phyloP scores from a whole-genome alignment of 768 basidiomycete genomes.

The Trichaptum fuscoviolaceum region DNA sequence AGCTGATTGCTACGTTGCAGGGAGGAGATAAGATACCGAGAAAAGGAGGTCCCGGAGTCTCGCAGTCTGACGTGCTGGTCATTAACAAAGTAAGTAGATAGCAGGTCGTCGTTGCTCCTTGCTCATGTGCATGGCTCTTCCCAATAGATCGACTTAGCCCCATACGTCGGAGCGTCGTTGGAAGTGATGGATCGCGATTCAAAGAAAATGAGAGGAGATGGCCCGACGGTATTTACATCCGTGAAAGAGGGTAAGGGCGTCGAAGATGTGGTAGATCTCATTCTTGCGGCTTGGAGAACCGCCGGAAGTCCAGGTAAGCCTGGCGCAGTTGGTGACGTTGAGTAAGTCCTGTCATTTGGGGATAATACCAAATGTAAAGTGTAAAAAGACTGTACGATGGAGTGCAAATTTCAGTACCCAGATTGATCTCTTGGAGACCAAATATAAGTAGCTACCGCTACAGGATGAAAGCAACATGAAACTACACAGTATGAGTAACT shows the following conservation, averaged over 20 bases:
- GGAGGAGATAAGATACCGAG: slow-evolving; percentile 98
- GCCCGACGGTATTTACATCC: slow-evolving; percentile 88
- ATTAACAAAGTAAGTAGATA: slow-evolving; percentile 76
- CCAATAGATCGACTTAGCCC: slow-evolving; percentile 83
- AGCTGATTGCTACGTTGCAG: slow-evolving; percentile 30
- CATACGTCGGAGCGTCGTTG: slow-evolving; percentile 87
- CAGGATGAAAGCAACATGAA: background rate
- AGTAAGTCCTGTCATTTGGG: background rate
- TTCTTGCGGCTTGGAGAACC: slow-evolving; percentile 84
- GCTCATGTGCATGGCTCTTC: background rate
- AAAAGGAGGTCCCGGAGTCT: slow-evolving; percentile 97
- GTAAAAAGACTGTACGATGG: background rate
- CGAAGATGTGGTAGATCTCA: slow-evolving; percentile 72
- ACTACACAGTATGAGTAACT: background rate
- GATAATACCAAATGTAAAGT: background rate
- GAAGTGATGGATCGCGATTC: slow-evolving; percentile 94
- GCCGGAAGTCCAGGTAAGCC: slow-evolving; percentile 69
- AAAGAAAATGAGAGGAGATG: slow-evolving; percentile 88
- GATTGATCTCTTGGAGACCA: background rate
- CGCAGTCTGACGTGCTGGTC: slow-evolving; percentile 89
- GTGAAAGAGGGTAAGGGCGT: slow-evolving; percentile 76
- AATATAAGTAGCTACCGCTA: background rate
- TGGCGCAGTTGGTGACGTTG: slow-evolving; percentile 29
- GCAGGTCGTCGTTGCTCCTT: too few species aligned
- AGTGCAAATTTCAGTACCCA: background rate